Evolutionary conservation across 2,329 filamentous ascomycete genomes (phyloP).

Genomic region (Stemphylium beticola): DNA sequence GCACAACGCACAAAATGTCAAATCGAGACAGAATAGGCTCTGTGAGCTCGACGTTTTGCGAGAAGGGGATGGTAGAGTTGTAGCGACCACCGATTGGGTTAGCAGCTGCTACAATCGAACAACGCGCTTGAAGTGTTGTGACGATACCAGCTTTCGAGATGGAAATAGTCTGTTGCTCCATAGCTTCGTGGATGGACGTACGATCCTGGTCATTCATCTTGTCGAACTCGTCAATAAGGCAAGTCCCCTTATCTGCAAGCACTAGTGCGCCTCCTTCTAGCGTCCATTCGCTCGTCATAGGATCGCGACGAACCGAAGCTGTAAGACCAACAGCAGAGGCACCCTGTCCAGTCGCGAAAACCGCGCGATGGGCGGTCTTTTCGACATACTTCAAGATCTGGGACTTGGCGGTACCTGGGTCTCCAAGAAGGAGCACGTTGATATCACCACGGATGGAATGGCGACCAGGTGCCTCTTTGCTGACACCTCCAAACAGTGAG

Average conservation of each 20-base stretch:
- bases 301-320: constrained; percentile 92
- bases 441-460: constrained; percentile 96
- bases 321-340: constrained; percentile 97
- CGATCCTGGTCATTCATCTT: constrained; percentile 99
- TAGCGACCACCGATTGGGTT: constrained; percentile 97
- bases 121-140: constrained; percentile 93
- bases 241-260: constrained; percentile 91
- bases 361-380: constrained; percentile 93
- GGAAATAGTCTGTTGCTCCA: constrained; percentile 99
- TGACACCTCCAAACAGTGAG: constrained; percentile 92
- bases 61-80: constrained; percentile 95
- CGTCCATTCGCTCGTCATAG: constrained; percentile 95
- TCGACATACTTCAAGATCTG: constrained; percentile 97
- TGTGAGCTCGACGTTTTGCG: constrained; percentile 93
- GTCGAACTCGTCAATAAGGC: constrained; percentile 98
- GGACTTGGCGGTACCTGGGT: constrained; percentile 97
- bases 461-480: constrained; percentile 85
- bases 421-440: constrained; percentile 93
- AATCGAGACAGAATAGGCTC: constrained; percentile 98
- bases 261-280: constrained; percentile 95
- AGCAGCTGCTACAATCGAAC: constrained; percentile 93
- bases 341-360: constrained; percentile 97
- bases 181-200: constrained; percentile 98
- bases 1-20: constrained; percentile 93
- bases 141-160: constrained; percentile 99